Conservation (phyloP, 371 early-diverging fungal genomes). For the Mucor circinelloides region DNA sequence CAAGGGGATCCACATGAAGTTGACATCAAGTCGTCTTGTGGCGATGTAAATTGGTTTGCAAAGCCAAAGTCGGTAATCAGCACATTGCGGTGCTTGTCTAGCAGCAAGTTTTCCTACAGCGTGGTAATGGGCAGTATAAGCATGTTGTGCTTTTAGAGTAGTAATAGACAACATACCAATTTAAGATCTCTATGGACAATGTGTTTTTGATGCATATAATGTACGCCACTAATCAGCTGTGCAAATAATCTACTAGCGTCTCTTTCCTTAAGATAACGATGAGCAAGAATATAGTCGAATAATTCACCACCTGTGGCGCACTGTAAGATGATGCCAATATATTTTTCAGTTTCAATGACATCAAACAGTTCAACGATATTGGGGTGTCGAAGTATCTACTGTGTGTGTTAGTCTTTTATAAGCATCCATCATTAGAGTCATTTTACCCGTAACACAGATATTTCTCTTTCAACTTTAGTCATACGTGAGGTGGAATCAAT, state of each 20-base stretch:
- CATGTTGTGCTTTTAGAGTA: neutral
- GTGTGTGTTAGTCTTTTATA: neutral
- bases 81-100: constrained; percentile 88
- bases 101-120: constrained; percentile 86
- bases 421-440: neutral
- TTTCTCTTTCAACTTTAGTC: constrained; percentile 83
- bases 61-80: constrained; percentile 99
- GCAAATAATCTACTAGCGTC: constrained; percentile 93
- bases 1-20: constrained; percentile 98
- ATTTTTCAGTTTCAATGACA: constrained; percentile 94
- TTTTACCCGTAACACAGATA: constrained; percentile 78
- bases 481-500: constrained; percentile 78
- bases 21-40: constrained; percentile 78
- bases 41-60: constrained; percentile 88
- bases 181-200: constrained; percentile 97
- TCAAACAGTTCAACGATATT: constrained; percentile 94
- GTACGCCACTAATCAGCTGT: constrained; percentile 91
- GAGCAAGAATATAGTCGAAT: constrained; percentile 95
- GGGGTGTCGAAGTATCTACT: constrained; percentile 81
- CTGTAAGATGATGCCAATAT: constrained; percentile 95
- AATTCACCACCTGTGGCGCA: constrained; percentile 96
- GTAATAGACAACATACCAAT: constrained; percentile 58
- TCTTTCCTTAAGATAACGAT: constrained; percentile 87
- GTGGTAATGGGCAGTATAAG: neutral
- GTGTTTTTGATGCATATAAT: constrained; percentile 85